Conservation (phyloP, 192 early-diverging fungal species). For the Coemansia sp. region DNA sequence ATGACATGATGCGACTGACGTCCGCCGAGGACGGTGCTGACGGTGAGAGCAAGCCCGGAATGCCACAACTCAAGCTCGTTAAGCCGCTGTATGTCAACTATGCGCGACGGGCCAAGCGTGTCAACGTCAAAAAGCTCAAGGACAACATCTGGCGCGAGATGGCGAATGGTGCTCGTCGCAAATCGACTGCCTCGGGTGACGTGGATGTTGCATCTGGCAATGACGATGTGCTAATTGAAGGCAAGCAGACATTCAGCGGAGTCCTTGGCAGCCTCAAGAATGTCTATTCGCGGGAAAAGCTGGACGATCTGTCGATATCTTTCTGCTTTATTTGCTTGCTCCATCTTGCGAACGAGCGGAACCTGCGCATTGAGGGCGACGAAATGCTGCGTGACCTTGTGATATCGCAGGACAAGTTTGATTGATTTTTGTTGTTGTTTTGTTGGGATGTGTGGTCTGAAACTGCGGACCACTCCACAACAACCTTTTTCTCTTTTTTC, state of each 20-base stretch:
- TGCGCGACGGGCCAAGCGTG: conserved; percentile 85
- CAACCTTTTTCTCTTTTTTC: conserved; percentile 3
- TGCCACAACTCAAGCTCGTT: conserved; percentile 63
- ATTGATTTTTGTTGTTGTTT: conserved; percentile 20
- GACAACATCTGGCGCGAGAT: conserved; percentile 93
- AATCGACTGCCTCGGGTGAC: conserved; percentile 12
- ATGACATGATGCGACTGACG: conserved; percentile 7
- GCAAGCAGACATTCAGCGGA: conserved; percentile 70
- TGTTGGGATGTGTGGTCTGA: too few species aligned
- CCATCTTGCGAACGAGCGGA: conserved; percentile 94
- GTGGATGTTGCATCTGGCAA: conserved; percentile 13
- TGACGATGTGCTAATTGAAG: conserved; percentile 40
- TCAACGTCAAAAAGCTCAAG: conserved; percentile 94
- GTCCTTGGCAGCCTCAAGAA: conserved; percentile 71
- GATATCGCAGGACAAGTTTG: conserved; percentile 52
- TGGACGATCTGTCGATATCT: conserved; percentile 92
- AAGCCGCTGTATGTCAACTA: conserved; percentile 76
- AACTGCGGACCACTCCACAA: too few species aligned
- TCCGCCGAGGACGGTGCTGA: background rate
- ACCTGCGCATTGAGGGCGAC: conserved; percentile 64
- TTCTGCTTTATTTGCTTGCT: conserved; percentile 97
- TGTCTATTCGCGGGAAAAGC: conserved; percentile 73
- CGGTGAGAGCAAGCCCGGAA: conserved; percentile 27
- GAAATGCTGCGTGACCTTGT: conserved; percentile 51
- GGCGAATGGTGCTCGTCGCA: conserved; percentile 28